A percentile compares a stretch with the other conserved stretches of the same genome.
These are phyloP conservation scores for Myxozyma geophila DNA, from an alignment of 805 yeast genomes.

Conservation along the genomic window DNA sequence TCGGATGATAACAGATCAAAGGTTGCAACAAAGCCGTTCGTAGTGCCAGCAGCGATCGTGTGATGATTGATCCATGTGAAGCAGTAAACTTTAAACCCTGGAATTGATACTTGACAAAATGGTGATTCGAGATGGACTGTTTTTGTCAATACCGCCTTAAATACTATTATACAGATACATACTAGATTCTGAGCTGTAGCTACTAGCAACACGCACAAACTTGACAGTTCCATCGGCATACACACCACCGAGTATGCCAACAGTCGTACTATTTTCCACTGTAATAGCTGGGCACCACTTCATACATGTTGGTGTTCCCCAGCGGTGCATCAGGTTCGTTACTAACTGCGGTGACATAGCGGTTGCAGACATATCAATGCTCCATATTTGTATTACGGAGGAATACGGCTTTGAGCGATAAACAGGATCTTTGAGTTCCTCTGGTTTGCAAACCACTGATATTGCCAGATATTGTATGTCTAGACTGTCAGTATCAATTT, in stretches of 20 bases:
- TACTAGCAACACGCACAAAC: slow-evolving; percentile 17
- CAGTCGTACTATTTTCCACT: background rate
- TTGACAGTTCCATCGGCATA: slow-evolving; percentile 35
- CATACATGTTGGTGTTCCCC: slow-evolving; percentile 35
- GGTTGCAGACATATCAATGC: background rate
- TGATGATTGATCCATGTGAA: slow-evolving; percentile 26
- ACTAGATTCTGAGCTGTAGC: background rate
- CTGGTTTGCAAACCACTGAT: slow-evolving; percentile 14
- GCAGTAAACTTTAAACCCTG: slow-evolving; percentile 25
- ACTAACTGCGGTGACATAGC: slow-evolving; percentile 11
- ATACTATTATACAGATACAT: background rate
- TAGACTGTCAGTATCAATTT: background rate
- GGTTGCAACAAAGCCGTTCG: slow-evolving; percentile 31
- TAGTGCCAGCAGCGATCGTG: slow-evolving; percentile 31
- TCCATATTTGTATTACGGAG: slow-evolving; percentile 35
- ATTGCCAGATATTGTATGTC: slow-evolving; percentile 27
- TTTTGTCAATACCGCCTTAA: too few species aligned
- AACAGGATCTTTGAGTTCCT: slow-evolving; percentile 16
- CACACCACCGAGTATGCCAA: slow-evolving; percentile 25
- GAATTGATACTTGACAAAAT: slow-evolving; percentile 17
- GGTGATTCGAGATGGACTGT: slow-evolving; percentile 11
- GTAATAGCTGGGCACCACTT: slow-evolving; percentile 31
- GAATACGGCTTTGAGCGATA: slow-evolving; percentile 3
- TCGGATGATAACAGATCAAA: slow-evolving; percentile 13
- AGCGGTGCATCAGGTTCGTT: slow-evolving; percentile 21